Conservation (phyloP, 805 yeast species). For the Metschnikowia orientalis region DNA sequence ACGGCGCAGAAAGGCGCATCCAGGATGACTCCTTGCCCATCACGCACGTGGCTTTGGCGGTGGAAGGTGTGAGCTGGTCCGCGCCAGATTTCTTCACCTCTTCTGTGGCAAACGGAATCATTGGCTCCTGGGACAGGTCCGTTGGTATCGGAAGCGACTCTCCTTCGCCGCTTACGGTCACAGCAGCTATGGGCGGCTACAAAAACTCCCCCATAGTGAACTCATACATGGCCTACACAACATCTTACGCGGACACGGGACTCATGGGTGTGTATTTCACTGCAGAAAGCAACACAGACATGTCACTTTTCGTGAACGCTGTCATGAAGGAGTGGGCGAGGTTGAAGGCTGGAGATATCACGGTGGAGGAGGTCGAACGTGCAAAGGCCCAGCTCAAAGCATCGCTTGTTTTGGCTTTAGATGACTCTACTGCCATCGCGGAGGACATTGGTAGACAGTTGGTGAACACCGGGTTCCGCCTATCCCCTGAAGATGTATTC, state of each 20-base stretch:
- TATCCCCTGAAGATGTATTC: slow-evolving; percentile 71
- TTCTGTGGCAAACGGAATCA: slow-evolving; percentile 90
- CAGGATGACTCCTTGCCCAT: slow-evolving; percentile 80
- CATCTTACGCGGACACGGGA: slow-evolving; percentile 96
- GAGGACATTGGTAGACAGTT: slow-evolving; percentile 98
- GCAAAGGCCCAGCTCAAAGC: slow-evolving; percentile 96
- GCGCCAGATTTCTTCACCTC: slow-evolving; percentile 94
- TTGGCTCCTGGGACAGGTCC: slow-evolving; percentile 97
- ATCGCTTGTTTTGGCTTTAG: slow-evolving; percentile 79
- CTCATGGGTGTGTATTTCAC: slow-evolving; percentile 95
- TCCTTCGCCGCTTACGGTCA: slow-evolving; percentile 79
- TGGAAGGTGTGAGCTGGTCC: slow-evolving; percentile 98
- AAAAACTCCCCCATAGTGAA: slow-evolving; percentile 71
- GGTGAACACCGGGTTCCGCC: slow-evolving; percentile 83
- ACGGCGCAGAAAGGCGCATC: slow-evolving; percentile 81
- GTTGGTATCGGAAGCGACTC: slow-evolving; percentile 77
- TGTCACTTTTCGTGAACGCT: slow-evolving; percentile 66
- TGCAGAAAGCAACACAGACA: slow-evolving; percentile 66
- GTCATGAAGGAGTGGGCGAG: slow-evolving; percentile 86
- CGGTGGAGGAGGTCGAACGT: slow-evolving; percentile 84
- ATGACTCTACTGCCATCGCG: slow-evolving; percentile 92
- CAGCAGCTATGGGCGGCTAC: slow-evolving; percentile 54
- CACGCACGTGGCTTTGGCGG: slow-evolving; percentile 88
- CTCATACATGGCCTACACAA: slow-evolving; percentile 93
- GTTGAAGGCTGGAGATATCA: slow-evolving; percentile 68